phyloP scores from a whole-genome alignment of 2,329 filamentous ascomycete genomes.

The Aspergillus pseudotamarii region DNA sequence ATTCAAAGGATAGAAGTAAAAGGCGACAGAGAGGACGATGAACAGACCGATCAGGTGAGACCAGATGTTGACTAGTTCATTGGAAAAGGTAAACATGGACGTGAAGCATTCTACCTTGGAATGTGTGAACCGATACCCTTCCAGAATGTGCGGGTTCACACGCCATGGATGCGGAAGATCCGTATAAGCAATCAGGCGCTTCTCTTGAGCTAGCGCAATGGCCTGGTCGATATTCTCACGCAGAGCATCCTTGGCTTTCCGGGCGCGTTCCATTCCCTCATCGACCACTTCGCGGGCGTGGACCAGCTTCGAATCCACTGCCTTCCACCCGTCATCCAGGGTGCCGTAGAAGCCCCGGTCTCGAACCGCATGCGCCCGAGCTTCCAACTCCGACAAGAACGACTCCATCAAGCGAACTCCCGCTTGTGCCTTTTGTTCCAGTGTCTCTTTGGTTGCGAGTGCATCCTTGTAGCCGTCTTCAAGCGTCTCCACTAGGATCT shows the following conservation, averaged over 20 bases:
- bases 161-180: slow-evolving; percentile 91
- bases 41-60: slow-evolving; percentile 89
- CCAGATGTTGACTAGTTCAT: slow-evolving; percentile 98
- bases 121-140: slow-evolving; percentile 91
- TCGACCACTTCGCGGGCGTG: slow-evolving; percentile 76
- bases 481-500: slow-evolving; percentile 89
- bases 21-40: slow-evolving; percentile 82
- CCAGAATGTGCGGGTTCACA: slow-evolving; percentile 89
- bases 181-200: slow-evolving; percentile 83
- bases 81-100: slow-evolving; percentile 82
- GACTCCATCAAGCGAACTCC: slow-evolving; percentile 84
- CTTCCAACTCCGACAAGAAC: slow-evolving; percentile 84
- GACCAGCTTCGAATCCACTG: slow-evolving; percentile 77
- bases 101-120: slow-evolving; percentile 86
- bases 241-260: slow-evolving; percentile 76
- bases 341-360: slow-evolving; percentile 77
- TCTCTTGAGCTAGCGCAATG: slow-evolving; percentile 71
- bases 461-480: slow-evolving; percentile 87
- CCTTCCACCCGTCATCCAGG: slow-evolving; percentile 76
- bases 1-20: slow-evolving; percentile 93
- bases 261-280: slow-evolving; percentile 79
- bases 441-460: slow-evolving; percentile 77
- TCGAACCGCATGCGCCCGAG: slow-evolving; percentile 75
- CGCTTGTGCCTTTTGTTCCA: slow-evolving; percentile 89
- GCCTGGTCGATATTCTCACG: slow-evolving; percentile 84